A percentile compares a stretch with the other conserved stretches of the same genome.
Conservation (phyloP, 192 early-diverging fungal genomes). For the Coemansia javaensis region DNA sequence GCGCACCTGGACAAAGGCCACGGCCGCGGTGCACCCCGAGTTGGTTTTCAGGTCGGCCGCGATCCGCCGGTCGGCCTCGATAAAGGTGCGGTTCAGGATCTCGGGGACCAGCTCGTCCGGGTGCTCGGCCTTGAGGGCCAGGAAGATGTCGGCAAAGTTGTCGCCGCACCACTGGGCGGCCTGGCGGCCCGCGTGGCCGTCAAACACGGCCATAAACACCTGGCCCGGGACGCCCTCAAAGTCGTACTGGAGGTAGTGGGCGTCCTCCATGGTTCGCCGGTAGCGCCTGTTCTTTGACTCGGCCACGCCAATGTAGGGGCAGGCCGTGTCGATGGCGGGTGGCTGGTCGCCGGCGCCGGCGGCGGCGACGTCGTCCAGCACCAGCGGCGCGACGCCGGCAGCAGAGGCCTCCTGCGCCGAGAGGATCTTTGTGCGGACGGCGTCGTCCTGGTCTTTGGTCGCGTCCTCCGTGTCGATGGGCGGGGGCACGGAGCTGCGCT, state of each 20-base stretch:
- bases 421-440: slow-evolving; percentile 17
- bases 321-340: slow-evolving; percentile 5
- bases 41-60: slow-evolving; percentile 70
- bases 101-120: slow-evolving; percentile 64
- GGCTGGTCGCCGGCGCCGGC: neutral
- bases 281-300: slow-evolving; percentile 71
- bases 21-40: slow-evolving; percentile 90
- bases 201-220: slow-evolving; percentile 92
- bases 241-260: slow-evolving; percentile 80
- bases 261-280: slow-evolving; percentile 97
- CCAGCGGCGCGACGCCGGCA: slow-evolving; percentile 8
- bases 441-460: slow-evolving; percentile 21
- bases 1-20: slow-evolving; percentile 61
- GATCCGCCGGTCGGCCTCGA: slow-evolving; percentile 76
- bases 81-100: slow-evolving; percentile 76
- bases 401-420: neutral
- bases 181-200: slow-evolving; percentile 93
- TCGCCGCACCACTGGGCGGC: slow-evolving; percentile 95
- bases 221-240: slow-evolving; percentile 76
- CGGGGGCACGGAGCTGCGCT: slow-evolving; percentile 44
- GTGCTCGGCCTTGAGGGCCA: slow-evolving; percentile 55
- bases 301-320: slow-evolving; percentile 39
- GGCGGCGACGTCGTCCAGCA: neutral
- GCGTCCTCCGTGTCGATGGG: slow-evolving; percentile 46
- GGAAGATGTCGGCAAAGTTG: slow-evolving; percentile 73